Conservation (phyloP, 2,329 filamentous ascomycete species). For the Pestalotiopsis fici region DNA sequence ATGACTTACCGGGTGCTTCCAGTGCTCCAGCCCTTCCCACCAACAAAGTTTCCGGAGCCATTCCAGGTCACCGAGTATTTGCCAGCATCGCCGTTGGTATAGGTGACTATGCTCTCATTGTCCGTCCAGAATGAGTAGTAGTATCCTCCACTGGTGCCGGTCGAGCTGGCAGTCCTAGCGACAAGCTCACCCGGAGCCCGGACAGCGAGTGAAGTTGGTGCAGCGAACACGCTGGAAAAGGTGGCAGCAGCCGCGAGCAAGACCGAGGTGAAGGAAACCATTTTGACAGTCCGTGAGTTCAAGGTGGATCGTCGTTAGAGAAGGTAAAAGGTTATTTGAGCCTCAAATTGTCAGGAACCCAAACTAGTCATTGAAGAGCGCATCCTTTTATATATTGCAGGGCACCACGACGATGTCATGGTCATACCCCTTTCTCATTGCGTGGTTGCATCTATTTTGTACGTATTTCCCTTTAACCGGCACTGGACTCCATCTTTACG, state of each 20-base stretch:
- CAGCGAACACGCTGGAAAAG: constrained; percentile 32
- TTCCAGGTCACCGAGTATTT: constrained; percentile 50
- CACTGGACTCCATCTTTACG: not conserved
- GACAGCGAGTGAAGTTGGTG: constrained; percentile 33
- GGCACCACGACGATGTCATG: not conserved
- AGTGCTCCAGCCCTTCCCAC: constrained; percentile 50
- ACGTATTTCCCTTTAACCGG: not conserved
- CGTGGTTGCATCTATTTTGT: not conserved
- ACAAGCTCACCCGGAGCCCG: constrained; percentile 30
- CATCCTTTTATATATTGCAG: not conserved
- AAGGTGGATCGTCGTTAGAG: not conserved
- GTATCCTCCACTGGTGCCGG: constrained; percentile 57
- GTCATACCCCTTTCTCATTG: not conserved
- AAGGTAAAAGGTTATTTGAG: constrained; percentile 2
- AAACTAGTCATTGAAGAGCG: not conserved
- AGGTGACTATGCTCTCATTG: constrained; percentile 48
- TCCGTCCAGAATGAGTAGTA: constrained; percentile 65
- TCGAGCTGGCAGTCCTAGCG: constrained; percentile 42
- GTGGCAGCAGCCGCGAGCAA: constrained; percentile 35
- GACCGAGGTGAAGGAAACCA: constrained; percentile 41
- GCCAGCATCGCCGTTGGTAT: constrained; percentile 55
- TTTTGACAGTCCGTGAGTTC: constrained; percentile 22
- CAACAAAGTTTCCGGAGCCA: constrained; percentile 48
- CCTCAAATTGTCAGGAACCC: not conserved
- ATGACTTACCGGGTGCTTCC: constrained; percentile 18